phyloP scores from a whole-genome alignment of 768 basidiomycete genomes.

The Mycena capillaripes region DNA sequence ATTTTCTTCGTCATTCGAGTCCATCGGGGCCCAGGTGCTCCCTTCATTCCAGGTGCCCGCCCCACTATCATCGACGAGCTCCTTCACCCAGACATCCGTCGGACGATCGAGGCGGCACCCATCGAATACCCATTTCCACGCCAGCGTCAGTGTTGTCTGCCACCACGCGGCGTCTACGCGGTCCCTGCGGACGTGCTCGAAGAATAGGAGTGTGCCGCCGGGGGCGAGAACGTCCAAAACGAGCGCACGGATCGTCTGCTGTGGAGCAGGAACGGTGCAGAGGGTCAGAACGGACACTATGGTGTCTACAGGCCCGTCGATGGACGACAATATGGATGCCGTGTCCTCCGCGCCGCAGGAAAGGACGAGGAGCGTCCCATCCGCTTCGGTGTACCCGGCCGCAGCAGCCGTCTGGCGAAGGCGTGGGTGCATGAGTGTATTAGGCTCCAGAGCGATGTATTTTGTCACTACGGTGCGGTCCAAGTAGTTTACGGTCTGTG shows the following conservation, averaged over 20 bases:
- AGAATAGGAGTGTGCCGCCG: slow-evolving; percentile 74
- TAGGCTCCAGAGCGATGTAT: slow-evolving; percentile 84
- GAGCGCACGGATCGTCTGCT: slow-evolving; percentile 61
- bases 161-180: slow-evolving; percentile 72
- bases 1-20: slow-evolving; percentile 61
- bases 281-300: slow-evolving; percentile 75
- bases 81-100: slow-evolving; percentile 61
- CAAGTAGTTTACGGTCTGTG: slow-evolving; percentile 75
- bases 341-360: slow-evolving; percentile 76
- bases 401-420: slow-evolving; percentile 63
- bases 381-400: slow-evolving; percentile 66
- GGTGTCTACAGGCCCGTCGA: slow-evolving; percentile 62
- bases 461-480: slow-evolving; percentile 66
- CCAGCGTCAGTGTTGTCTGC: slow-evolving; percentile 79
- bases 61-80: slow-evolving; percentile 46
- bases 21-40: slow-evolving; percentile 60
- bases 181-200: slow-evolving; percentile 76
- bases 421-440: slow-evolving; percentile 69
- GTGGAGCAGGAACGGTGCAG: slow-evolving; percentile 73
- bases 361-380: slow-evolving; percentile 70
- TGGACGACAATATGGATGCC: slow-evolving; percentile 57
- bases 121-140: slow-evolving; percentile 72
- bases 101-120: slow-evolving; percentile 77
- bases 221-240: slow-evolving; percentile 68
- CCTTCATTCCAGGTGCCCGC: slow-evolving; percentile 63